Conservation (phyloP, 495 filamentous ascomycete species). For the Chaetomium fimeti region DNA sequence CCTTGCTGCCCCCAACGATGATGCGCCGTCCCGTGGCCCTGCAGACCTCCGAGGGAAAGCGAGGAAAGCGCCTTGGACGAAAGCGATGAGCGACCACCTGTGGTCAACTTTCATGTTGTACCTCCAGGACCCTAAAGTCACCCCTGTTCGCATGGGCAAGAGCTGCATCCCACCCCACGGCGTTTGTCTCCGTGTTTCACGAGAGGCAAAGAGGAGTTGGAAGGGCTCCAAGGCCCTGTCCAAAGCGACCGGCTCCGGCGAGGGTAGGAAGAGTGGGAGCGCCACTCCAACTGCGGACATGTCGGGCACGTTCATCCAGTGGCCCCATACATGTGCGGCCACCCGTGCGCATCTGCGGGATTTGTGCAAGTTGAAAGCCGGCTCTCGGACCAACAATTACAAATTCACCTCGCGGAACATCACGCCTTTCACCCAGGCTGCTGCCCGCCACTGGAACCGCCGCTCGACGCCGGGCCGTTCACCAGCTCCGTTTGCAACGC, state of each 20-base stretch:
- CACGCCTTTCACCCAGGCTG: conserved; percentile 64
- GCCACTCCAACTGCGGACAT: conserved; percentile 61
- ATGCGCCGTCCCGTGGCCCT: conserved; percentile 18
- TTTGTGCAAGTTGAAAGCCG: conserved; percentile 75
- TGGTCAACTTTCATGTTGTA: conserved; percentile 90
- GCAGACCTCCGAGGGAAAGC: conserved; percentile 28
- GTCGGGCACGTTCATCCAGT: conserved; percentile 52
- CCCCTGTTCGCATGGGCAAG: conserved; percentile 87
- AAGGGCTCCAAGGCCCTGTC: conserved; percentile 53
- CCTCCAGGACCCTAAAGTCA: conserved; percentile 86
- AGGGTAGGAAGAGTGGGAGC: conserved; percentile 56
- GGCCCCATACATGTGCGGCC: conserved; percentile 80
- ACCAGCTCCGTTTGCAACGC: conserved; percentile 55
- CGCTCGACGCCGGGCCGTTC: conserved; percentile 40
- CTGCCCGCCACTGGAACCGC: conserved; percentile 48
- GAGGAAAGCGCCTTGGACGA: conserved; percentile 67
- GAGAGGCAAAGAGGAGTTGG: conserved; percentile 84
- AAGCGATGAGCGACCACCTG: conserved; percentile 87
- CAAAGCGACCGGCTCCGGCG: conserved; percentile 29
- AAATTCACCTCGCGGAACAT: conserved; percentile 67
- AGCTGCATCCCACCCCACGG: conserved; percentile 84
- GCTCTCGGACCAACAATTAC: conserved; percentile 60
- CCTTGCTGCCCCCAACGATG: conserved; percentile 19
- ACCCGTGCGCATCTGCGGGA: conserved; percentile 78
- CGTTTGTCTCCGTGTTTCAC: conserved; percentile 82